These are phyloP conservation scores for Phytopythium cucurbitacearum DNA, from an alignment of 352 stramenopile species.

Conservation along the genomic window DNA sequence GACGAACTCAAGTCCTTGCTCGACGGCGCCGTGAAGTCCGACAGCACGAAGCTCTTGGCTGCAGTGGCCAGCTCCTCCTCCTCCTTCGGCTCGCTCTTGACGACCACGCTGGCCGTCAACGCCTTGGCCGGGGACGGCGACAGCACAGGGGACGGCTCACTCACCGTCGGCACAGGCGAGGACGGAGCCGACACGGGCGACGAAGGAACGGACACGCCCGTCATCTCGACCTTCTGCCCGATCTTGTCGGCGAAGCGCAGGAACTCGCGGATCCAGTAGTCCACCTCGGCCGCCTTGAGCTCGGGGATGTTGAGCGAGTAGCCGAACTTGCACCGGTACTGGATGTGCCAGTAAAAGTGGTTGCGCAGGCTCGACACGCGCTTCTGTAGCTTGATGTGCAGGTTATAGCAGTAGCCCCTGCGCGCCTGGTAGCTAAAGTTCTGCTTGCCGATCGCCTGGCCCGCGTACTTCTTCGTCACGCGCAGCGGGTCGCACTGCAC, in stretches of 20 bases:
- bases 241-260: slow-evolving; percentile 63
- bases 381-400: slow-evolving; percentile 76
- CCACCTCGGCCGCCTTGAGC: slow-evolving; percentile 56
- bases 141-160: background rate
- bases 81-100: too few relatives aligned
- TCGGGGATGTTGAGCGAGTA: slow-evolving; percentile 56
- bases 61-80: too few relatives aligned
- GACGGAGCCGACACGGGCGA: background rate
- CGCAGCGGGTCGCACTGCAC: slow-evolving; percentile 80
- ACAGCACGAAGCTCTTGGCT: slow-evolving; percentile 4
- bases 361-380: slow-evolving; percentile 75
- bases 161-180: background rate
- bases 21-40: slow-evolving; percentile 13
- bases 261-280: slow-evolving; percentile 73
- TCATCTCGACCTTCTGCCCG: slow-evolving; percentile 47
- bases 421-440: slow-evolving; percentile 62
- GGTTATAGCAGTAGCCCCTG: slow-evolving; percentile 71
- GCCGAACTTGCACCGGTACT: slow-evolving; percentile 66
- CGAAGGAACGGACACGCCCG: background rate
- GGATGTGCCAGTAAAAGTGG: slow-evolving; percentile 82
- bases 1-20: slow-evolving; percentile 20
- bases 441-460: slow-evolving; percentile 74
- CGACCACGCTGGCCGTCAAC: background rate
- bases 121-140: slow-evolving; percentile 3
- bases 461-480: slow-evolving; percentile 78